Evolutionary conservation across 1,284 basidiomycete genomes (phyloP), one percentile per base, ranked within the genome.

Genomic region (Apiotrichum brassicae): DNA sequence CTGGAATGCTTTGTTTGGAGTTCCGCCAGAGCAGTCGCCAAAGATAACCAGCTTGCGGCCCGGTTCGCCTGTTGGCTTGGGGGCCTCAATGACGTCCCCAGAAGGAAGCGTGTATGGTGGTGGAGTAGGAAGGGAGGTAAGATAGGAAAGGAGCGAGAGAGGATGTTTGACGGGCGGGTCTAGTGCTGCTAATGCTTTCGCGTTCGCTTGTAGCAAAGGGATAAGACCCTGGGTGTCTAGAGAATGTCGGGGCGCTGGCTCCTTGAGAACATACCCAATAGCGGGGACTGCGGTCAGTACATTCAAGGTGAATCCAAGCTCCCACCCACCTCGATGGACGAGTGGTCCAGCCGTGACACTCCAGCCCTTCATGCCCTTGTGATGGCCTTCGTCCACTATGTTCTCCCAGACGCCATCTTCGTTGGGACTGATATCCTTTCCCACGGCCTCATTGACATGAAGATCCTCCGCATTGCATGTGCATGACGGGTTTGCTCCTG

Each of bases 271-370:
- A 65, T 86, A 94, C 14, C 89, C 91, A 38, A 93, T 72, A 58
- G 86, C 88, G 2, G 85, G 83, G 55, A 87, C 89, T 91, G 59
- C 79, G 19, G 14, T 14, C 16, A 42, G 52, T 51, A 11, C 33
- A 36, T 9, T 13, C 19, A 6, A 9, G 6, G 20, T 18, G 2
- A 26, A 4, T 3, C 6, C 6, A 3, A 41, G n/a, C n/a, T n/a
- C 49, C 18, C n/a, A 63, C 76, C 49, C 49, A 88, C 89, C 84
- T 75, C 89, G 79, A 71, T 94, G 91, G 26, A 76, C 64, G 51
- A 94, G 85, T 1, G 86, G 85, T 0, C 86, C 88, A 13, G 86
- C 90, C 63, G 83, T 81, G 2, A 89, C 82, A 14, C 74, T 63
- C 57, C 86, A 76, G 4, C 79, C 74, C 72, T 58, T 62, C 9